Evolutionary conservation across 495 filamentous ascomycete genomes (phyloP), one percentile per base, ranked within the genome.

Genomic region (Penicillium nucicola): DNA sequence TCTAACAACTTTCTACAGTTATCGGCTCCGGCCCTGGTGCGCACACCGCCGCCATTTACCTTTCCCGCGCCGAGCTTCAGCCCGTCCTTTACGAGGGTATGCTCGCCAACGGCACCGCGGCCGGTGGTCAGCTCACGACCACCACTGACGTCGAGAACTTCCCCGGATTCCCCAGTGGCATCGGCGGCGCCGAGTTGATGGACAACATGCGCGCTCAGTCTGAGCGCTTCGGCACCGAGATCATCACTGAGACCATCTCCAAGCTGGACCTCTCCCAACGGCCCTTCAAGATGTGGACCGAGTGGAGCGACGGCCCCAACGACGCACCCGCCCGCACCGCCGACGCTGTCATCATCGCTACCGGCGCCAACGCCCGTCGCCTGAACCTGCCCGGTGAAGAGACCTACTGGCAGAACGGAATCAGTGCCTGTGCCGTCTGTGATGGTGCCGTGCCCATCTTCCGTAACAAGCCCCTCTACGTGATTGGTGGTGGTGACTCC

Each of bases 131-230:
- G 77, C 76, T 98, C 48, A 98, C 93, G 19, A 98, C 93, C 32
- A 98, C 93, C 49, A 97, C 95, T 61, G 93, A 98, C 52, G 84
- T 98, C 46, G 93, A 98, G 78, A 98, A 98, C 75, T 98, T 84
- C 74, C 93, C 93, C 43, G 93, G 93, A 31, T 98, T 96, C 76
- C 88, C 87, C 50, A 79, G 86, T 42, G 90, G 88, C 49, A 89
- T 97, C 62, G 86, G 88, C 66, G 93, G 93, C 33, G 60, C 77
- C 40, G 84, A 88, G 64, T 75, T 98, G 50, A 98, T 98, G 93
- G 93, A 96, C 52, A 79, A 84, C 55, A 97, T 99, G 93, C 86
- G 89, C 69, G 81, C 78, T 32, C 93, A 99, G 73, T 93, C 88
- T 48, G 83, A 88, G 66, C 86, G 85, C 30, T 96, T 95, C 71